Evolutionary conservation across 2,329 filamentous ascomycete genomes (phyloP), one percentile per base, ranked within the genome.

Genomic region (Thermoascus crustaceus): DNA sequence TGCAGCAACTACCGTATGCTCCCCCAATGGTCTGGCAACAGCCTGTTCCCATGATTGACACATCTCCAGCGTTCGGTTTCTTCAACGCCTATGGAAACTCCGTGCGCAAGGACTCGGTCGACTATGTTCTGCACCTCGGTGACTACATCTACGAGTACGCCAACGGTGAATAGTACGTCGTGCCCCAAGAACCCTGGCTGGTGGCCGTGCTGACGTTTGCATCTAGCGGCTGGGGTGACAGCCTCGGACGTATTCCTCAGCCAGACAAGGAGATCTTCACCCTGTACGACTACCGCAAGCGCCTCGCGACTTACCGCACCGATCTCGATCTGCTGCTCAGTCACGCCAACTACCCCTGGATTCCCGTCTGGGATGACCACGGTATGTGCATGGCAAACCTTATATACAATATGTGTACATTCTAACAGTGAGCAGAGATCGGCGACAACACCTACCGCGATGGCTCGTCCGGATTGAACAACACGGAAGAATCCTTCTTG

Each of bases 101-200:
- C 10, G 75, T 67, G 0, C 61, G 75, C 17, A 79, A 78, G 49
- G 69, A 77, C 42, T 68, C 68, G 4, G 70, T 75, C 3, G 75
- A 80, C 50, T 79, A 71, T 45, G 73, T 78, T 4, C 46, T 78
- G 13, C 73, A 77, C 41, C 61, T 78, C 21, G 51, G 76, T 11
- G 75, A 78, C 53, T 78, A 76, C 49, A 80, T 83, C 40, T 84
- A 85, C 50, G 79, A 82, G 47, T 72, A 71, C 30, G 55, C 61
- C 53, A 52, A 64, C 31, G 60, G 63, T 31, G 60, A 66, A 25
- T 35, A 41, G 14, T 30, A 42, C 25, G 37, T 34, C 35, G 33
- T 27, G 29, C 23, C n/a, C n/a, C n/a, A n/a, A n/a, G n/a, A n/a
- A n/a, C n/a, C n/a, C n/a, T n/a, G n/a, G n/a, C n/a, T 26, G 7